Conservation (phyloP, 148 eudicot species). For the Rhododendron vialii region DNA sequence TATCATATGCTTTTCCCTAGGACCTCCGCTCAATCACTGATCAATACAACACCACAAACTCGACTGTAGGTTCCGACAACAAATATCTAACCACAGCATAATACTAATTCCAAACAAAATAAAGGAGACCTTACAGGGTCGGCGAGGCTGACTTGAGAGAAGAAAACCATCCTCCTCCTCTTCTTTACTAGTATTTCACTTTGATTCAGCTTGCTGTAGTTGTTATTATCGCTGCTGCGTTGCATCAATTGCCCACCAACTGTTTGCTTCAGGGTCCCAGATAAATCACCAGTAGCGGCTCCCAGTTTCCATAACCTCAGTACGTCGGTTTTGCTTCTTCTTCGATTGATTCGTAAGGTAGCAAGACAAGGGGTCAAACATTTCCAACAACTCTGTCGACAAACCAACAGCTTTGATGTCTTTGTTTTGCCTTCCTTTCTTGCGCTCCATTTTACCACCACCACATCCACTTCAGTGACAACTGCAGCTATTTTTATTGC, state of each 20-base stretch:
- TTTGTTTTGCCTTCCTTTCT: neutral
- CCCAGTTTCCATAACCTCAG: constrained; percentile 13
- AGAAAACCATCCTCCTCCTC: constrained; percentile 44
- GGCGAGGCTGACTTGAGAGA: constrained; percentile 62
- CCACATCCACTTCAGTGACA: neutral
- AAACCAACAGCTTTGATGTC: neutral
- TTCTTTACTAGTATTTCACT: neutral
- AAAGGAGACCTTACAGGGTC: constrained; percentile 54
- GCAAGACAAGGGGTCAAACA: neutral
- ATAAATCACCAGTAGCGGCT: constrained; percentile 1
- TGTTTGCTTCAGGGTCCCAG: constrained; percentile 24
- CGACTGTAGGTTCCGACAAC: neutral
- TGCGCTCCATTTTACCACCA: neutral
- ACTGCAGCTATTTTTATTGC: neutral
- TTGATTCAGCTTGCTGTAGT: neutral
- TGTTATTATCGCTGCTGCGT: neutral
- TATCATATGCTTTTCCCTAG: neutral
- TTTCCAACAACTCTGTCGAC: neutral
- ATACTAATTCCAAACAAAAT: neutral
- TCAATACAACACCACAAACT: neutral
- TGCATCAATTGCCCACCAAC: constrained; percentile 14
- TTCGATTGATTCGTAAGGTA: neutral
- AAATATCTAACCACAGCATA: neutral
- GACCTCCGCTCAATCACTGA: neutral
- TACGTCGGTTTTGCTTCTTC: neutral